Base-by-base conservation (phyloP, 2,329 filamentous ascomycete genomes). In the Hypoxylon sp. region DNA sequence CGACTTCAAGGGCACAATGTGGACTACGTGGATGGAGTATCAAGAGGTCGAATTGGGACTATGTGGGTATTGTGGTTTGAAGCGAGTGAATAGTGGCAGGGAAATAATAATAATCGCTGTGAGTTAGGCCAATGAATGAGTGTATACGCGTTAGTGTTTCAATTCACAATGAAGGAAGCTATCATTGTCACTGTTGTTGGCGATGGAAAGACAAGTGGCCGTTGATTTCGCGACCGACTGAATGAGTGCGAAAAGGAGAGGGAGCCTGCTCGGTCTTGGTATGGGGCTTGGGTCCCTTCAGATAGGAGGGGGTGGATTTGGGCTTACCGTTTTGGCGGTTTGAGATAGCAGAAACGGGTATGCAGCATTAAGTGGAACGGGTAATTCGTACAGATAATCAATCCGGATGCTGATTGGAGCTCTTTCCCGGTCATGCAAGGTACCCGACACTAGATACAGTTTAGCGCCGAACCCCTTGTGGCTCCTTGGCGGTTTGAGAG, bases 401-500 rank as follows among this genome's bases (percentile, higher is more conserved):
- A 55, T 62, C 29, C 41, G 52, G 58, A 12, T 50, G 23, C 41
- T 70, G 51, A 70, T 70, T 69, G 65, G 68, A 37, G 11, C 3
- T 11, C 39, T 21, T 34, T 45, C 47, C 58, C 57, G 34, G 56
- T 56, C 53, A 69, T 70, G 68, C 59, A 70, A 70, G 68, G 68
- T 69, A 70, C 67, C 37, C 54, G 55, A 25, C 43, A 16, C 68
- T 65, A 62, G 45, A 61, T 48, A 50, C 54, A 61, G 68, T 23
- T 66, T 69, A 70, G 66, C 66, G 63, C 66, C 55, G 25, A n/a
- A 45, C 43, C 57, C 61, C 60, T 45, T 61, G 50, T 57, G n/a
- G 61, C 39, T 58, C 61, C 63, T 59, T 63, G 5, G 12, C 16
- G 16, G 62, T 66, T 70, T 69, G 57, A 62, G 56, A 61, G 39